Conservation (phyloP, 768 basidiomycete species). For the Naganishia randhawae region DNA sequence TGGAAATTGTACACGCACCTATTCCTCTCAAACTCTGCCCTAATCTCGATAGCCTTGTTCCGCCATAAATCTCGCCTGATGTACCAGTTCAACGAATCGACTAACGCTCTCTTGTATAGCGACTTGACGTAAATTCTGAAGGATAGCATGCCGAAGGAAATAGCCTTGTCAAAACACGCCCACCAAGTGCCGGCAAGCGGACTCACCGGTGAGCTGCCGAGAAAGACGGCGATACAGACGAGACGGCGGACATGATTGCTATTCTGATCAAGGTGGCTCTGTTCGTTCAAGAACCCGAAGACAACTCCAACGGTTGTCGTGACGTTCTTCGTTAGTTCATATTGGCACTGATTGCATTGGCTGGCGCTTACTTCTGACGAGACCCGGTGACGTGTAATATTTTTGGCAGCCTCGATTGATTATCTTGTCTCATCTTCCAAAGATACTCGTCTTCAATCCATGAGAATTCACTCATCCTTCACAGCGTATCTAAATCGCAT, state of each 20-base stretch:
- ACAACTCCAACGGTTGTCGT: not conserved
- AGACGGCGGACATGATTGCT: constrained; percentile 13
- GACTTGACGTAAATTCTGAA: constrained; percentile 81
- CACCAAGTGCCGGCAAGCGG: not conserved
- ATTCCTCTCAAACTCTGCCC: constrained; percentile 90
- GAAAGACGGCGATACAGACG: constrained; percentile 27
- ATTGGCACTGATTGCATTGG: not conserved
- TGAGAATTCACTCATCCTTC: not conserved
- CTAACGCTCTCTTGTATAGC: constrained; percentile 80
- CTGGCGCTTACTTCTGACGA: not conserved
- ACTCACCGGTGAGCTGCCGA: constrained; percentile 28
- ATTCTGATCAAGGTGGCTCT: not conserved
- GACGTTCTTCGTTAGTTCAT: not conserved
- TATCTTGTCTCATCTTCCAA: not conserved
- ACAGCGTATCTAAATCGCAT: not conserved
- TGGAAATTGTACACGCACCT: constrained; percentile 59
- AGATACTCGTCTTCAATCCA: not conserved
- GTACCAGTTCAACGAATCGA: constrained; percentile 85
- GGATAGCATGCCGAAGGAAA: not conserved
- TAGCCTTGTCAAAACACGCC: not conserved
- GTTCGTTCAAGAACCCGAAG: not conserved
- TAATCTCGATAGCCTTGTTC: constrained; percentile 72
- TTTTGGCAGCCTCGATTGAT: not conserved
- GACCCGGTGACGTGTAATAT: not conserved
- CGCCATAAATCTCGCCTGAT: constrained; percentile 83